These are phyloP conservation scores for Marasmius sp. DNA, from an alignment of 1,284 basidiomycete genomes.

Conservation along the genomic window DNA sequence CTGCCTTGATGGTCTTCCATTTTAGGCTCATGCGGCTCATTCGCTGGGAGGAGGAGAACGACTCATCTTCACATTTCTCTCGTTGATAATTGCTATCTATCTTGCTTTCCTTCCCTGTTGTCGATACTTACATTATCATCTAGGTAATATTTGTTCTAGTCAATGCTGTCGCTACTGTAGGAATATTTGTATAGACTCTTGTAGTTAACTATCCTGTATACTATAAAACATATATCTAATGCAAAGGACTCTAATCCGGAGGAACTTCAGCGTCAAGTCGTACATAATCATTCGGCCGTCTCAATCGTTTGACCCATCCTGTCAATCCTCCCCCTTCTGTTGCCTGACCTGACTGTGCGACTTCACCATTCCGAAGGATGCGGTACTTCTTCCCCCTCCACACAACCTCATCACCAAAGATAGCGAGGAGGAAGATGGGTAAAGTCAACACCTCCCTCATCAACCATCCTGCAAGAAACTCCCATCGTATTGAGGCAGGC, in stretches of 20 bases:
- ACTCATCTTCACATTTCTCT: neutral
- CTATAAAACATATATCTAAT: conserved; percentile 3
- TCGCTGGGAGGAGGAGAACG: neutral
- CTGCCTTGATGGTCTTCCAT: conserved; percentile 33
- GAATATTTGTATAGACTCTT: neutral
- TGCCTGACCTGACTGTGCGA: conserved; percentile 26
- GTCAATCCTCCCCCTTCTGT: conserved; percentile 2
- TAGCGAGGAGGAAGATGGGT: conserved; percentile 82
- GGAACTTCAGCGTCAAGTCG: conserved; percentile 28
- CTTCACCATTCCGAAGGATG: conserved; percentile 67
- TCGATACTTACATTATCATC: neutral
- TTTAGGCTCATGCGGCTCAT: neutral
- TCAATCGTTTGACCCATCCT: conserved; percentile 20
- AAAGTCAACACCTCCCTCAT: conserved; percentile 78
- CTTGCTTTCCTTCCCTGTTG: neutral
- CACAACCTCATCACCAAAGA: conserved; percentile 75
- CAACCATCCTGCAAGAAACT: conserved; percentile 77
- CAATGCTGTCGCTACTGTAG: neutral
- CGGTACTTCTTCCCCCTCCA: conserved; percentile 81
- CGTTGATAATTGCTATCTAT: neutral
- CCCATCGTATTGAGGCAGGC: conserved; percentile 44
- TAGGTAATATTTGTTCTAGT: neutral
- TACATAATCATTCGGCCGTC: conserved; percentile 26
- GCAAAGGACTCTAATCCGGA: conserved; percentile 10
- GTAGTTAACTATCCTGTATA: neutral